Percentiles rank a stretch among this genome's conserved stretches.
Evolutionary conservation across 139 green algal genomes (phyloP).

Genomic region (Limnomonas spitsbergensis): DNA sequence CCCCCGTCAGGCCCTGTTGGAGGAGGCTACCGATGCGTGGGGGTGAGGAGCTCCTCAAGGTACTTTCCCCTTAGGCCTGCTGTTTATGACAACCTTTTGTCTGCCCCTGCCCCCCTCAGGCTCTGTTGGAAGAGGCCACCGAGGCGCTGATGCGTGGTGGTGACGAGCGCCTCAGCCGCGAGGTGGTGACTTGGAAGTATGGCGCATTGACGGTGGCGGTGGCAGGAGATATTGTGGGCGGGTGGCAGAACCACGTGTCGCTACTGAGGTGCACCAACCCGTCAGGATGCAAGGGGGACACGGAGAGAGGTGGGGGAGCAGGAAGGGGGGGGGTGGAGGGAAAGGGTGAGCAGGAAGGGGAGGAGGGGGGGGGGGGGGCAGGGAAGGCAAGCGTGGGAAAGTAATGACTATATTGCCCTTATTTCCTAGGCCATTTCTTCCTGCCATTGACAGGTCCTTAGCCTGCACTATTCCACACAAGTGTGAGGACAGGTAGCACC

Average conservation of each 20-base stretch:
- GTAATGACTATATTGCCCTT: background rate
- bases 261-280: slow-evolving; percentile 48
- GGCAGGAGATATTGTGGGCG: slow-evolving; percentile 68
- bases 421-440: slow-evolving; percentile 39
- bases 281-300: slow-evolving; percentile 30
- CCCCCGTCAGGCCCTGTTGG: too few species aligned
- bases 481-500: too few species aligned
- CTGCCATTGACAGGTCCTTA: background rate
- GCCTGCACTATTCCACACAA: too few species aligned
- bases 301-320: slow-evolving; percentile 23
- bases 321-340: too few species aligned
- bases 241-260: slow-evolving; percentile 56
- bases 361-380: slow-evolving; percentile 19
- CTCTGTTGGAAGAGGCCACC: slow-evolving; percentile 41
- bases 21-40: too few species aligned
- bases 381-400: background rate
- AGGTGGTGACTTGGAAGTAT: slow-evolving; percentile 66
- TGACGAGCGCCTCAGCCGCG: slow-evolving; percentile 38
- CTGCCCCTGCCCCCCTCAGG: too few species aligned
- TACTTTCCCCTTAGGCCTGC: too few species aligned
- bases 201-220: slow-evolving; percentile 60
- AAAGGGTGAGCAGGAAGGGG: too few species aligned
- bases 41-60: too few species aligned
- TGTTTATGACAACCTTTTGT: too few species aligned
- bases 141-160: slow-evolving; percentile 41